Evolutionary conservation across 2,329 filamentous ascomycete genomes (phyloP).

Genomic region (Neophaeococcomyces aloes): DNA sequence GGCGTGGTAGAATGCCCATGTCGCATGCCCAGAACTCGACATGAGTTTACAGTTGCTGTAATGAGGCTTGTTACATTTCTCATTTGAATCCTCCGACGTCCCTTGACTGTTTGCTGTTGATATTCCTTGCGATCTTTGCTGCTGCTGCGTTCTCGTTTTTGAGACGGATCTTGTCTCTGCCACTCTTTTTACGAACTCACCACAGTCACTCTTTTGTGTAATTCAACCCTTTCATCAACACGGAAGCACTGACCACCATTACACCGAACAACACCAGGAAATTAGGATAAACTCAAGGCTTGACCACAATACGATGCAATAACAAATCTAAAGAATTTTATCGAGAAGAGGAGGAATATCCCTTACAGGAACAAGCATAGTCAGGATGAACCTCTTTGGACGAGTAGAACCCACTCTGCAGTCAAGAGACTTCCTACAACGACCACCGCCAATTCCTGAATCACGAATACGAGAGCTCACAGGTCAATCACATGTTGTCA

Average conservation of each 20-base stretch:
- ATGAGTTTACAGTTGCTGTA: slow-evolving; percentile 3
- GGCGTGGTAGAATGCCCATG: neutral
- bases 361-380: neutral
- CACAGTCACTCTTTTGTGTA: slow-evolving; percentile 19
- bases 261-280: slow-evolving; percentile 6
- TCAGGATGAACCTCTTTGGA: slow-evolving; percentile 9
- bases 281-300: slow-evolving; percentile 2
- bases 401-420: slow-evolving; percentile 16
- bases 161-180: slow-evolving; percentile 11
- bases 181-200: slow-evolving; percentile 19
- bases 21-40: neutral
- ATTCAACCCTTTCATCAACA: slow-evolving; percentile 4
- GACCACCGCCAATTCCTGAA: slow-evolving; percentile 19
- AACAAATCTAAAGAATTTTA: neutral
- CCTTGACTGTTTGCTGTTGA: neutral
- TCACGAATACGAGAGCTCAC: slow-evolving; percentile 15
- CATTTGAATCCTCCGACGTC: neutral
- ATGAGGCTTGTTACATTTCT: slow-evolving; percentile 5
- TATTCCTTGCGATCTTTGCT: neutral
- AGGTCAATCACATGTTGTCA: slow-evolving; percentile 12
- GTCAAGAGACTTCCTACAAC: slow-evolving; percentile 12
- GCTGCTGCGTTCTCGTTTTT: neutral
- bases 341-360: neutral
- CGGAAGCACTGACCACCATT: slow-evolving; percentile 10
- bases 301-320: slow-evolving; percentile 2